Evolutionary conservation across 129 eudicot genomes (phyloP), one percentile per base, ranked within the genome.

Genomic region (Oenanthe sinensis): DNA sequence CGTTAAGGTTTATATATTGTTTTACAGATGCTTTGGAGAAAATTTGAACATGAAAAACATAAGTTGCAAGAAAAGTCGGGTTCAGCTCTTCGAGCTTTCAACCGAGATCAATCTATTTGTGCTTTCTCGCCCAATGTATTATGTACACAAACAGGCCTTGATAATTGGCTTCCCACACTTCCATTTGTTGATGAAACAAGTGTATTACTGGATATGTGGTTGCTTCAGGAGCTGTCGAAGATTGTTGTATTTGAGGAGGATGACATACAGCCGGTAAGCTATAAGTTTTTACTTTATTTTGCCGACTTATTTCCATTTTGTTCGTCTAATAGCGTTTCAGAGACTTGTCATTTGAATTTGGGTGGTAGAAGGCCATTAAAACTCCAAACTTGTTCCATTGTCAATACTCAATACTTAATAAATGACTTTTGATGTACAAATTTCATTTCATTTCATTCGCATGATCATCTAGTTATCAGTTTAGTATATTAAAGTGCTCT

Each of bases 131-230:
- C 87, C 36, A 88, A 80, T 78, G 68, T 83, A 28, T 67, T 90
- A 52, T 88, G 89, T 50, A 65, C 49, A 69, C 73, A 82, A 54
- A 79, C 91, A 77, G 92, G 88, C 24, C 83, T 85, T n/a, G 83
- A 87, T 33, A 72, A 88, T 84, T 92, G 95, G 97, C 73, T 87
- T 60, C 89, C 88, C 28, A 85, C 88, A 36, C 75, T 82, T 72
- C 95, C 97, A 45, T 52, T 96, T 60, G 84, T 77, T 50, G 93
- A 96, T 79, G 77, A 85, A 68, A 85, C 87, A 22, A 89, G 95
- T 83, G 84, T 92, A 78, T 84, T 75, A 79, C 83, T 92, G 52
- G 99, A 92, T 84, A 83, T 86, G 88, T 71, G 83, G 81, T 75
- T 96, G 78, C 95, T 96, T 76, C 85, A 84, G 78, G 85, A 90